Evolutionary conservation across 805 yeast genomes (phyloP), one percentile per base, ranked within the genome.

Genomic region (Groenewaldozyma tartarivorans): DNA sequence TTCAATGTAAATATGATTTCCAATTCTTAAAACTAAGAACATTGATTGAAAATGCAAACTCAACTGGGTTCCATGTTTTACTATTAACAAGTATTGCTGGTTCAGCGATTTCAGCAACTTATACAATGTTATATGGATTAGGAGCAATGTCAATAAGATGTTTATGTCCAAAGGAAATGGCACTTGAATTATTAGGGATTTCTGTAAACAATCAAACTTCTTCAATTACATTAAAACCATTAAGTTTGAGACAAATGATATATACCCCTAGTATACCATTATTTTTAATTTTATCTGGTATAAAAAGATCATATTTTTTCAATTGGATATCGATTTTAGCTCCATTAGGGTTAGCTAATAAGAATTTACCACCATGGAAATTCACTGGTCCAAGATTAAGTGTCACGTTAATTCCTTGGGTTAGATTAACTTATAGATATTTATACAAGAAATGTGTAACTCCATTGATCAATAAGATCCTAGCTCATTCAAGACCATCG

Each of bases 151-250:
- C 55, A 2, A 48, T 60, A 16, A 38, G 52, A 19, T 39, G 46
- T 35, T 38, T 55, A 39, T 59, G 60, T 38, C 53, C 61, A n/a
- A 39, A 47, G 17, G 48, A 47, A 18, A 43, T 54, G 50, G 56
- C 58, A 1, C 20, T 46, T 16, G 17, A 30, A 7, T 35, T 48
- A 6, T 47, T 57, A 35, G 61, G 60, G 11, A 38, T 53, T 32
- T 21, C 44, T 6, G 31, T 48, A 11, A 22, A 39, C n/a, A 38
- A 40, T 3, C 29, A 40, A 9, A 42, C 40, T n/a, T 32, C 35
- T 26, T 17, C 38, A 11, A 27, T 44, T 26, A 40, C 43, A 22
- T 17, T 50, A 4, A 34, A 24, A 16, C 48, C 52, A 7, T 17
- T 50, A 36, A 33, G 50, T 15, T 19, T 40, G 20, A 38, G 48